phyloP scores from a whole-genome alignment of 139 green algal genomes.

The Monoraphidium neglectum region DNA sequence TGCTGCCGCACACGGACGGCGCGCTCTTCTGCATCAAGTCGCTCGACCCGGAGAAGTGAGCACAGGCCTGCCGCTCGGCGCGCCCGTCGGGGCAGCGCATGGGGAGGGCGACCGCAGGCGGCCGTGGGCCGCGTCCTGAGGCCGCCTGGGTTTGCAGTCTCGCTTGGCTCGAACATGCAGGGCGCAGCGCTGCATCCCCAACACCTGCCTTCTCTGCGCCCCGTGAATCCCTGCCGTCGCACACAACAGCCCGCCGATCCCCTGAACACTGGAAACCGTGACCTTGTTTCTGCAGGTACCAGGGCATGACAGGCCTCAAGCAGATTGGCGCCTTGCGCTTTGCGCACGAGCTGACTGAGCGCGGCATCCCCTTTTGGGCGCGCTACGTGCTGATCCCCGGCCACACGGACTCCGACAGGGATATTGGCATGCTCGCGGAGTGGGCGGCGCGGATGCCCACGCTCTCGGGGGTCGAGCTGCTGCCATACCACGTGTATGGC shows the following conservation, averaged over 20 bases:
- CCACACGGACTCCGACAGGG: conserved; percentile 2
- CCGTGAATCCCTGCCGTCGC: no score
- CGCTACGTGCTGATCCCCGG: conserved; percentile 33
- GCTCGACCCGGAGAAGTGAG: conserved; percentile 38
- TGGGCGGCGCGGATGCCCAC: conserved; percentile 23
- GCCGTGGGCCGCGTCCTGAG: no score
- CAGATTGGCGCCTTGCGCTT: conserved; percentile 55
- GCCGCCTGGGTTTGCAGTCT: no score
- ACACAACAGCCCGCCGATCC: no score
- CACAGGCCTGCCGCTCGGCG: no score
- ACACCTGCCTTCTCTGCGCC: no score
- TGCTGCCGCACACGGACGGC: conserved; percentile 70
- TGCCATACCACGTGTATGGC: conserved; percentile 74
- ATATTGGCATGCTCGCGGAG: conserved; percentile 9
- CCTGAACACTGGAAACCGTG: no score
- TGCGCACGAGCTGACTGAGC: conserved; percentile 47
- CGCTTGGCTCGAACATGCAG: no score
- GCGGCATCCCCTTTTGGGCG: conserved; percentile 56
- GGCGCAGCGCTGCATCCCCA: no score
- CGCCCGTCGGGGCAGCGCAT: no score
- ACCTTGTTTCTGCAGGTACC: conserved; percentile 3
- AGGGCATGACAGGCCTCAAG: conserved; percentile 40
- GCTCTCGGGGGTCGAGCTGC: conserved; percentile 61
- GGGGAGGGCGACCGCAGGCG: no score
- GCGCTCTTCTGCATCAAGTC: conserved; percentile 75